Base-by-base conservation (phyloP, 805 yeast species). In the Metschnikowia rubicola region DNA sequence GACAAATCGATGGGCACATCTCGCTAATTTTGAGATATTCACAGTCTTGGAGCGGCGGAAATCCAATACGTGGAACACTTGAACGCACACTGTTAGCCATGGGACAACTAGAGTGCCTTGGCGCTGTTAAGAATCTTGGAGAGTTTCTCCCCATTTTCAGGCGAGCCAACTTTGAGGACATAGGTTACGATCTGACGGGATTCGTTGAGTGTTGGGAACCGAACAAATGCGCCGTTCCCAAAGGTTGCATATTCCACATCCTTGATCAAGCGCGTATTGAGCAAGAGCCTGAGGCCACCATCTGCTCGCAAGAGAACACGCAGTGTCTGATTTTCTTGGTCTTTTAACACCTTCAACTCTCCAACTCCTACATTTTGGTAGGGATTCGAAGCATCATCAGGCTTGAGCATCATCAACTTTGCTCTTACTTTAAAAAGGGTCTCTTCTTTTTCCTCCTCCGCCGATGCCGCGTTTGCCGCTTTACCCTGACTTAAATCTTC, bases 361-460 rank as follows among this genome's bases (percentile, higher is more conserved):
- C 98, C 98, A 3, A 90, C 72, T 10, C 98, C 98, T 53, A 77
- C 77, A 6, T 80, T 67, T 33, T 71, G 75, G 60, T 86, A 88
- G 10, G 79, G 80, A 11, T 60, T 58, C 10, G 59, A 62, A 39
- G 78, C 78, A 38, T 79, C 74, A 19, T 71, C 74, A 2, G 79
- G 63, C 40, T 79, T 77, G 41, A 78, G 79, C 47, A 81, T 71
- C 78, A 81, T 81, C 39, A 89, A 70, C 60, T 89, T 89, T 4
- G 92, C 78, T 58, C 86, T 78, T 57, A 86, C 83, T 37, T 83
- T 78, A 56, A 77, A 86, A 26, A 79, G 58, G 0, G 75, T 62
- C 1, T 74, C 80, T 67, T 92, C 97, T 44, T 80, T 77, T 66
- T 90, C 97, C 67, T 92, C 97, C 15, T 97, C 97, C 8, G 92